phyloP scores from a whole-genome alignment of 257 asterid genomes.

The Penstemon eatonii region DNA sequence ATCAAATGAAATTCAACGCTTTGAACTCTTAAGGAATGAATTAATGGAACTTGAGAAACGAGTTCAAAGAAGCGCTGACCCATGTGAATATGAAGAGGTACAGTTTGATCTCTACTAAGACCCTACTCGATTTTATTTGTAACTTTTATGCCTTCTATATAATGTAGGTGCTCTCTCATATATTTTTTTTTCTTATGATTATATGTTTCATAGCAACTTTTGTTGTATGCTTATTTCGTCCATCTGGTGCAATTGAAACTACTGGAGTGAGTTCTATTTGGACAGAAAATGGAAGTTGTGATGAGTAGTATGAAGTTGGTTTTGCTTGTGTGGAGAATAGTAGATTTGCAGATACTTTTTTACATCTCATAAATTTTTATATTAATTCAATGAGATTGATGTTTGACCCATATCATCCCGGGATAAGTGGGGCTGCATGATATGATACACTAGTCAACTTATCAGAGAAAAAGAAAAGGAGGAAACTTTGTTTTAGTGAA shows the following conservation, averaged over 20 bases:
- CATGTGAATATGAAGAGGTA: slow-evolving; percentile 68
- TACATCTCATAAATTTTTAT: not conserved
- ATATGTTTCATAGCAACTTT: slow-evolving; percentile 2
- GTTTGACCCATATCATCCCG: not conserved
- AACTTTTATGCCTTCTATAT: slow-evolving; percentile 23
- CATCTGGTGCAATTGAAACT: slow-evolving; percentile 14
- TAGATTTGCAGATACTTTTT: not conserved
- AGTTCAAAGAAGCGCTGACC: slow-evolving; percentile 75
- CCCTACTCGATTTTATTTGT: slow-evolving; percentile 9
- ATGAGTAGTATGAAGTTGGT: not conserved
- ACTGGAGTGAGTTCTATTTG: slow-evolving; percentile 8
- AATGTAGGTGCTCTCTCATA: slow-evolving; percentile 18
- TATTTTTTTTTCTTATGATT: slow-evolving; percentile 9
- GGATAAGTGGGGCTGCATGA: not conserved
- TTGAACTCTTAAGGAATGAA: slow-evolving; percentile 73
- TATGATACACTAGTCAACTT: not conserved
- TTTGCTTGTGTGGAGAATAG: slow-evolving; percentile 2
- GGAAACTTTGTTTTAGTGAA: not conserved
- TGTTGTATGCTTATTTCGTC: slow-evolving; percentile 2
- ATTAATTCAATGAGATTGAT: not conserved
- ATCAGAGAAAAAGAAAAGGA: not conserved
- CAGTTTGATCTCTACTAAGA: slow-evolving; percentile 11
- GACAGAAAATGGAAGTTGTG: slow-evolving; percentile 1
- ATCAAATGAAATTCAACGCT: slow-evolving; percentile 70
- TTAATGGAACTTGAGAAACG: slow-evolving; percentile 90